These are phyloP conservation scores for Xerophyta viscosa DNA, from an alignment of 106 monocot genomes.

Conservation along the genomic window DNA sequence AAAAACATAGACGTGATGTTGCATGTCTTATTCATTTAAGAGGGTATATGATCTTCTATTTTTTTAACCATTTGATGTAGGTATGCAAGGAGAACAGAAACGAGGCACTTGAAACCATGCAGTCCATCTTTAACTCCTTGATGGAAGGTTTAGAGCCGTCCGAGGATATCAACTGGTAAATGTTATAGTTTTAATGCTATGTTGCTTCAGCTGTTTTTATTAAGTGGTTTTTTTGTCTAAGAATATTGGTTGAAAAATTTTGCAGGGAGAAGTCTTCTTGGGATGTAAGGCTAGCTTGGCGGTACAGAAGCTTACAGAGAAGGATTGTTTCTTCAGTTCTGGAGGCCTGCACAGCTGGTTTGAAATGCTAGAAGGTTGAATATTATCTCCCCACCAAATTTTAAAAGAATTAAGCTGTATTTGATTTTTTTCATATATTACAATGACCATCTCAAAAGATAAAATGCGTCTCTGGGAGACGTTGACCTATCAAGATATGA, in stretches of 20 bases:
- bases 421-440: no score
- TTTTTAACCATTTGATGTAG: slow-evolving; percentile 1
- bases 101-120: slow-evolving; percentile 44
- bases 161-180: not conserved
- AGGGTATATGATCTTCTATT: not conserved
- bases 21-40: not conserved
- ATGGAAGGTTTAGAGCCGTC: not conserved
- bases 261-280: not conserved
- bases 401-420: no score
- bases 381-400: no score
- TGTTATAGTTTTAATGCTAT: not conserved
- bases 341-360: not conserved
- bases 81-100: slow-evolving; percentile 31
- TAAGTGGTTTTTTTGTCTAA: not conserved
- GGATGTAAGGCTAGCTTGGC: not conserved
- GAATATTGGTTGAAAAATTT: not conserved
- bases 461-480: no score
- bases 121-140: slow-evolving; percentile 53
- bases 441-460: no score
- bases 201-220: no score
- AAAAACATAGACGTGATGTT: no score
- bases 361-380: no score
- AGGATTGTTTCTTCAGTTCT: not conserved
- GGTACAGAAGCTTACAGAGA: not conserved
- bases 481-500: no score